A percentile compares a stretch with the other conserved stretches of the same genome.
These are phyloP conservation scores for Diaporthe batatas DNA, from an alignment of 2,329 filamentous ascomycete species.

Conservation along the genomic window DNA sequence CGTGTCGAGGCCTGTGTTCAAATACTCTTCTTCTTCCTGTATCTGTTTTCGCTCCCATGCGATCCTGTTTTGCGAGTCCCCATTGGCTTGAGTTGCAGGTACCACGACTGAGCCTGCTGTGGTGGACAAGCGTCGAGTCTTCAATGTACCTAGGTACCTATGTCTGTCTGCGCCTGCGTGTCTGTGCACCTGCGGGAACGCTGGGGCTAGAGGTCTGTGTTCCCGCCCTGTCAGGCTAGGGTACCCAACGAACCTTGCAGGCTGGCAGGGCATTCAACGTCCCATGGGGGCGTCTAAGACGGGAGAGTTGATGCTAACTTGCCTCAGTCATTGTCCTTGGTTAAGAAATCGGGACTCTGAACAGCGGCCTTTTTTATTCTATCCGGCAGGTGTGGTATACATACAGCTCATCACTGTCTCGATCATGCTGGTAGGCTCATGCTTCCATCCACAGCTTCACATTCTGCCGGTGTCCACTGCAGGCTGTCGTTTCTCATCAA, in stretches of 20 bases:
- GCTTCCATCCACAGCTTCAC: not conserved
- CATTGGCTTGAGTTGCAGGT: not conserved
- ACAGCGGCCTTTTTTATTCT: too few species aligned
- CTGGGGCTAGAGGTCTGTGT: conserved; percentile 24
- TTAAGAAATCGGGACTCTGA: too few species aligned
- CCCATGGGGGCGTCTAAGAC: not conserved
- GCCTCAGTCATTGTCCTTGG: not conserved
- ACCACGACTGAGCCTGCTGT: not conserved
- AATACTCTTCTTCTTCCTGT: too few species aligned
- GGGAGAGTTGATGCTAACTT: not conserved
- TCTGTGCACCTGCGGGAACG: conserved; percentile 5
- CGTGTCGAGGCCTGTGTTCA: not conserved
- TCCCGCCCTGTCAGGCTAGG: conserved; percentile 21
- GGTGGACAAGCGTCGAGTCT: too few species aligned
- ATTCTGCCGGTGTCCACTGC: not conserved
- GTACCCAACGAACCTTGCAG: conserved; percentile 14
- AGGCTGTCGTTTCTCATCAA: not conserved
- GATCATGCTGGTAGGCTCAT: not conserved
- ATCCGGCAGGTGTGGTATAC: too few species aligned
- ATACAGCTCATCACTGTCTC: not conserved
- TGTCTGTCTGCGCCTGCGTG: not conserved
- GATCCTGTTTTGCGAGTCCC: not conserved
- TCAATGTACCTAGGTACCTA: not conserved
- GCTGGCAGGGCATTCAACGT: conserved; percentile 3
- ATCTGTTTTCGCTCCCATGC: not conserved